phyloP scores from a whole-genome alignment of 805 yeast genomes.

The Pichia gijzeniarum region DNA sequence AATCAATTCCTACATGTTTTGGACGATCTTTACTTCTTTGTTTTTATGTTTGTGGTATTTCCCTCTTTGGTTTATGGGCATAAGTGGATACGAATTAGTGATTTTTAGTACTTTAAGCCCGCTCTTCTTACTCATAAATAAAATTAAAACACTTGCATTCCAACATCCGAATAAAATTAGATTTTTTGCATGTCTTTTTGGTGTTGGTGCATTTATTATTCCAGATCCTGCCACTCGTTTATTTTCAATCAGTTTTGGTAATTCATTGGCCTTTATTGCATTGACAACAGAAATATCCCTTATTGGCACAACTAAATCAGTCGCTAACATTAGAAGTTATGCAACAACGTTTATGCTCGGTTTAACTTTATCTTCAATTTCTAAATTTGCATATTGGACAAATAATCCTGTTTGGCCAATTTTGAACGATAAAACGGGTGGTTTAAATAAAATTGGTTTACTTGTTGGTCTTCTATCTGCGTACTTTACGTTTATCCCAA shows the following conservation, averaged over 20 bases:
- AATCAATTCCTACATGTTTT: slow-evolving; percentile 69
- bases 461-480: slow-evolving; percentile 59
- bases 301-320: slow-evolving; percentile 28
- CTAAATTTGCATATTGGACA: slow-evolving; percentile 70
- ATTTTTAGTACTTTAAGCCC: slow-evolving; percentile 56
- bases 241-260: slow-evolving; percentile 58
- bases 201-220: slow-evolving; percentile 70
- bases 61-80: slow-evolving; percentile 97
- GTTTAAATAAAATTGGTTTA: slow-evolving; percentile 69
- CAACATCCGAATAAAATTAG: slow-evolving; percentile 49
- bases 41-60: slow-evolving; percentile 92
- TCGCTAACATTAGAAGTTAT: slow-evolving; percentile 32
- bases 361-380: slow-evolving; percentile 60
- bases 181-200: slow-evolving; percentile 49
- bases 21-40: slow-evolving; percentile 79
- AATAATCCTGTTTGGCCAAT: slow-evolving; percentile 97
- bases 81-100: slow-evolving; percentile 86
- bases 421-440: slow-evolving; percentile 80
- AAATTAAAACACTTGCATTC: slow-evolving; percentile 32
- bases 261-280: slow-evolving; percentile 54
- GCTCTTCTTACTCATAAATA: slow-evolving; percentile 23
- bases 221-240: slow-evolving; percentile 67
- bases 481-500: slow-evolving; percentile 39
- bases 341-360: slow-evolving; percentile 63
- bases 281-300: slow-evolving; percentile 48